Percentiles rank a stretch among this genome's conserved stretches.
phyloP scores from a whole-genome alignment of 495 filamentous ascomycete genomes.

The Xylaria castorea region DNA sequence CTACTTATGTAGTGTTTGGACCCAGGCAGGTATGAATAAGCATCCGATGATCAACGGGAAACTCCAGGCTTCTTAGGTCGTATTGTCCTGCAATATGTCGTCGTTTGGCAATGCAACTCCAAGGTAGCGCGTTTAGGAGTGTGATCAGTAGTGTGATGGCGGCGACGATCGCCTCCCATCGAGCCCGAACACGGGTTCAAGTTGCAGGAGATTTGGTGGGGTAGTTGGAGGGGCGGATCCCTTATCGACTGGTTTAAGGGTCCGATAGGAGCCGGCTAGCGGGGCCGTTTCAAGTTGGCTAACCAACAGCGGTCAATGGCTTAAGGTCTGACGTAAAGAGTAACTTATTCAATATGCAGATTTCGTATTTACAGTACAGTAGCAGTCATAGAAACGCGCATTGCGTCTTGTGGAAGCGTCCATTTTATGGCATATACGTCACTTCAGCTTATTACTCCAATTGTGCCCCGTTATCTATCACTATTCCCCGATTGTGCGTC shows the following conservation, averaged over 20 bases:
- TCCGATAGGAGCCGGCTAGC: not conserved
- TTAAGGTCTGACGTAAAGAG: conserved; percentile 11
- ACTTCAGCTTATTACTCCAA: not conserved
- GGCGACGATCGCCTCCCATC: not conserved
- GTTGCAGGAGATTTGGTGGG: not conserved
- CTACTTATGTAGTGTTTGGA: conserved; percentile 11
- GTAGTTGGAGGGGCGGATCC: not conserved
- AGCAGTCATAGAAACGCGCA: not conserved
- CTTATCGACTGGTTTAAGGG: conserved; percentile 7
- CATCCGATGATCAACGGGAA: not conserved
- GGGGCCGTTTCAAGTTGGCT: not conserved
- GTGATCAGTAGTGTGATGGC: not conserved
- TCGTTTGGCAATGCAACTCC: conserved; percentile 9
- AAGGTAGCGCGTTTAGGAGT: not conserved
- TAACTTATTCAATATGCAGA: not conserved
- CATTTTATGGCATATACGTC: not conserved
- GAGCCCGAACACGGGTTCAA: not conserved
- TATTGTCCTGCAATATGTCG: conserved; percentile 26
- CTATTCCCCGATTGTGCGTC: no score
- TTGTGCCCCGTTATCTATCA: not conserved
- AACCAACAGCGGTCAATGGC: not conserved
- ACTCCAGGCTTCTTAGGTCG: not conserved
- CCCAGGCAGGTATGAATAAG: not conserved
- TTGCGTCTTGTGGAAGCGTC: not conserved
- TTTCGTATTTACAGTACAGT: not conserved